These are phyloP conservation scores for Athelia psychrophila DNA, from an alignment of 1,284 basidiomycete genomes.

Conservation along the genomic window DNA sequence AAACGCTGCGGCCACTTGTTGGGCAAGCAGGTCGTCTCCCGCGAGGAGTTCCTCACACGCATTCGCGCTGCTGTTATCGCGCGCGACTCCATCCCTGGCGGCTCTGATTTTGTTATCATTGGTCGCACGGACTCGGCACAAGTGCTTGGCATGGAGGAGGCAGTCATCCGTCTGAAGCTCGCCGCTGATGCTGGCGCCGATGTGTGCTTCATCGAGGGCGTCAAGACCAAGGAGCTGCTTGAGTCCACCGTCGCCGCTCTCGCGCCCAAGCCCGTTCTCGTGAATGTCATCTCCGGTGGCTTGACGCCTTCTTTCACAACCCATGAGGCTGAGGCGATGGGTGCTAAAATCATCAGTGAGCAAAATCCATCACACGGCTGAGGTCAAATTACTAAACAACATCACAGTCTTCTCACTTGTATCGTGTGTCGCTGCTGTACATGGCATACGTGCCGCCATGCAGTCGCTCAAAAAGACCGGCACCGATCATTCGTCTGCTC, in stretches of 20 bases:
- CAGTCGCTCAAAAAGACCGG: constrained; percentile 71
- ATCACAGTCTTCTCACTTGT: constrained; percentile 61
- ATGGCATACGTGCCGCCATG: constrained; percentile 72
- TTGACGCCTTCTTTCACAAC: constrained; percentile 72
- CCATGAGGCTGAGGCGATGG: constrained; percentile 62
- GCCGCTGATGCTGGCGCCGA: constrained; percentile 78
- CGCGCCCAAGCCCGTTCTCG: constrained; percentile 70
- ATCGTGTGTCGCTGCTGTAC: constrained; percentile 70
- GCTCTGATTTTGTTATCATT: constrained; percentile 78
- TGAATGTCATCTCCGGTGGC: constrained; percentile 77
- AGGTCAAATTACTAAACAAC: background rate
- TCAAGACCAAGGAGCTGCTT: constrained; percentile 66
- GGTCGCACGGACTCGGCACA: constrained; percentile 83
- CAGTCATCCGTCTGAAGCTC: constrained; percentile 62
- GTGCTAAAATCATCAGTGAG: constrained; percentile 76
- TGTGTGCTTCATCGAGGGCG: constrained; percentile 84
- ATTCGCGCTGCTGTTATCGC: constrained; percentile 77
- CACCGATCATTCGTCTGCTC: constrained; percentile 63
- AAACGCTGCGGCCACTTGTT: constrained; percentile 82
- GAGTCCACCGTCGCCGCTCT: constrained; percentile 61
- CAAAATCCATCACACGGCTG: constrained; percentile 7
- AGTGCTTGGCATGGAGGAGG: constrained; percentile 80
- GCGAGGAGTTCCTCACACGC: constrained; percentile 72
- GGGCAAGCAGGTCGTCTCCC: constrained; percentile 74
- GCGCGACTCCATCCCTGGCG: constrained; percentile 66